Base-by-base conservation (phyloP, 169 alveolate genomes). In the Plasmodium coatneyi region DNA sequence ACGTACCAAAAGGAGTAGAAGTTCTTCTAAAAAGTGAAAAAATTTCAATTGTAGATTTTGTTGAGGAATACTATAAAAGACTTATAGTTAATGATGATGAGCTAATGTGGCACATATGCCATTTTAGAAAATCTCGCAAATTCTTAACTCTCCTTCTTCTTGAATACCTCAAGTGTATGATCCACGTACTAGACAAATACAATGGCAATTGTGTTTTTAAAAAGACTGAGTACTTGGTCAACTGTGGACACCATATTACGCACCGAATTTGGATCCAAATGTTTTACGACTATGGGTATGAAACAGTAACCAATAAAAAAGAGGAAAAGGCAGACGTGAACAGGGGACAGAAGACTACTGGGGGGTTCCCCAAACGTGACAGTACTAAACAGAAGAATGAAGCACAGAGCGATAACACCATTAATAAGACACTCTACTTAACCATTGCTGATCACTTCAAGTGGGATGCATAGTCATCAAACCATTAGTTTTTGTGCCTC, bases 181-280 rank as follows among this genome's bases (percentile, higher is more conserved):
- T 52, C 19, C 39, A n/a, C 30, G 80, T 84, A 43, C 41, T 92
- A 0, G 34, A 82, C 0, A 92, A 82, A 70, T 83, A 84, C 54
- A 80, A 36, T 49, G 95, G 95, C 4, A 82, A 16, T n/a, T 92
- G 82, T 74, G 43, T 36, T 78, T 84, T 92, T 80, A 82, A 82
- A 72, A 95, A 93, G 80, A 96, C 97, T 5, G 97, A 96, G 84
- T 95, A 95, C 79, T 76, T 94, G 34, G 96, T 96, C 32, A 96
- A 95, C 72, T 96, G 96, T 36, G 96, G 95, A 30, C 97, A 96
- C 71, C 96, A 95, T 60, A 92, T 96, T 10, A 87, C 95, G n/a
- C 97, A 96, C 71, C 92, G 97, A 25, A 92, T 96, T 39, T 96
- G 97, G 97, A 78, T 96, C 25, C 97, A 96, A 80, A 71, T 95